Conservation (phyloP, 805 yeast species). For the Scheffersomyces lignosus region DNA sequence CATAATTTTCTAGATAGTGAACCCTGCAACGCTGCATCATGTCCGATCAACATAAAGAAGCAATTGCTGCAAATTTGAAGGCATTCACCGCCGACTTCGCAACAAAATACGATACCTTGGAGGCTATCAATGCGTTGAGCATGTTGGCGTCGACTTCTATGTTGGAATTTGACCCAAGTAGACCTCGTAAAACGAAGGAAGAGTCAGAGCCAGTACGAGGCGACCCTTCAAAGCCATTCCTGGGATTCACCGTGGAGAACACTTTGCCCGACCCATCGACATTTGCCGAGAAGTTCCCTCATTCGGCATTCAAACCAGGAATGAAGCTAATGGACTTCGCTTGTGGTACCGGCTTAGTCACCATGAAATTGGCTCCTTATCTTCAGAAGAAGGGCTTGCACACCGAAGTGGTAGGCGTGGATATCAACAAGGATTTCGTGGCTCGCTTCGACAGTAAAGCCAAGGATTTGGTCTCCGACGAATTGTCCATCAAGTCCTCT, state of each 20-base stretch:
- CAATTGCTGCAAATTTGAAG: slow-evolving; percentile 22
- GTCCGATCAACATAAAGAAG: slow-evolving; percentile 18
- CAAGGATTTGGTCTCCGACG: background rate
- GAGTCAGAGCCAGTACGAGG: slow-evolving; percentile 13
- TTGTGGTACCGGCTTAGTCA: slow-evolving; percentile 43
- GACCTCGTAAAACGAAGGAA: slow-evolving; percentile 11
- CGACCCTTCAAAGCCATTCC: slow-evolving; percentile 9
- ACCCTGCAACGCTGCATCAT: too few species aligned
- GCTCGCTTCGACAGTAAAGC: slow-evolving; percentile 11
- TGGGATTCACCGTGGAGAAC: slow-evolving; percentile 9
- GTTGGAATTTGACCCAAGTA: slow-evolving; percentile 16
- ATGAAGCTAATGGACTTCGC: slow-evolving; percentile 39
- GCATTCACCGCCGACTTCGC: slow-evolving; percentile 16
- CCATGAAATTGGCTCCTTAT: slow-evolving; percentile 30
- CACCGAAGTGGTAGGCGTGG: slow-evolving; percentile 34
- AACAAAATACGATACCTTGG: slow-evolving; percentile 20
- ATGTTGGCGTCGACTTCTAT: slow-evolving; percentile 19
- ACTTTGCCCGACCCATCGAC: slow-evolving; percentile 14
- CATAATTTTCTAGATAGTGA: too few species aligned
- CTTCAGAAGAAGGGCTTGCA: slow-evolving; percentile 6
- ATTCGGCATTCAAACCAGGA: slow-evolving; percentile 19
- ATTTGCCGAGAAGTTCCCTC: slow-evolving; percentile 6
- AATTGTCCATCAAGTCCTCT: slow-evolving; percentile 10
- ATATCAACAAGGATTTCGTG: slow-evolving; percentile 29
- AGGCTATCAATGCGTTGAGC: slow-evolving; percentile 15